Evolutionary conservation across 1,284 basidiomycete species (phyloP), one percentile per base, ranked within the genome.

Genomic region (Malassezia psittaci): DNA sequence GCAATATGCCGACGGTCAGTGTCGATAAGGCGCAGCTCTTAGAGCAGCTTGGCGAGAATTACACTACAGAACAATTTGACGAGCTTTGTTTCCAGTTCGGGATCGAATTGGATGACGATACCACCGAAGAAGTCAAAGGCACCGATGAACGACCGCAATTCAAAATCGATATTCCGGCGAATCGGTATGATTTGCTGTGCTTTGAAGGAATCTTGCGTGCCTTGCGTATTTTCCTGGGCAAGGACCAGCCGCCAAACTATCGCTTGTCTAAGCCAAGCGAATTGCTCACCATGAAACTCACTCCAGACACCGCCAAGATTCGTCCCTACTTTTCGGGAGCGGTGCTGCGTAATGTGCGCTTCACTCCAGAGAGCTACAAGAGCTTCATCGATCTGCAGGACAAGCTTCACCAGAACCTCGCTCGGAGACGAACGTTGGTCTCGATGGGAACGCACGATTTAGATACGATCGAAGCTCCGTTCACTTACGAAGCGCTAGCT

Each of bases 121-220:
- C 90, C 32, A 94, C 90, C 2, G 82, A 84, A 67, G 87, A 90
- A 66, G 87, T 91, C 38, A 83, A 65, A 3, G 67, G 66, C 82
- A 57, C 84, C 81, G 74, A 88, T 83, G 79, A 86, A 85, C 65
- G 89, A 84, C 39, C 91, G 83, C 86, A 93, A 86, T 80, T 98
- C 66, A 99, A 98, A 82, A 96, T 99, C 69, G 93, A 99, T 77
- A 83, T 96, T 51, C 93, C 94, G 33, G 94, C 94, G 24, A 98
- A 91, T 62, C 52, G 91, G 81, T 96, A 98, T 74, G 94, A 99
- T 78, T 81, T 99, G 18, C 83, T 98, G 45, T 99, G 94, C 75
- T 85, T 94, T 68, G 94, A 99, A 77, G 94, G 94, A 54, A 88
- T 99, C 68, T 82, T 90, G 18, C 83, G 89, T 18, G 88, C 86